Percentiles rank a stretch among this genome's conserved stretches.
These are phyloP conservation scores for Ambrosiella cleistominuta DNA, from an alignment of 2,329 filamentous ascomycete species.

Conservation along the genomic window DNA sequence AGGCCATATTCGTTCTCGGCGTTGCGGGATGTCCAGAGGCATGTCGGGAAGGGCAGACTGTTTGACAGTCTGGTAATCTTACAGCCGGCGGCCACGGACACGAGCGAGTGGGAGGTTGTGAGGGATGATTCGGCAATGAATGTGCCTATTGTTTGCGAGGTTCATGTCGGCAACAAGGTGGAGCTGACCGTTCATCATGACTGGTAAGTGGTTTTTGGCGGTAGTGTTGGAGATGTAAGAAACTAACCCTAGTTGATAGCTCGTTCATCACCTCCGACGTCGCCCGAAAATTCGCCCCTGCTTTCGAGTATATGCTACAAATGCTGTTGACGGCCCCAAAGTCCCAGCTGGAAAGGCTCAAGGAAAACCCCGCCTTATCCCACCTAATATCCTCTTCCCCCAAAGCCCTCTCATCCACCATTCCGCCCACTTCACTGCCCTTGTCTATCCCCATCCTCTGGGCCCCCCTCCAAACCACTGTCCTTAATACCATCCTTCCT, in stretches of 20 bases:
- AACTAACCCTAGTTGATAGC: background rate
- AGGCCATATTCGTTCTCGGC: slow-evolving; percentile 58
- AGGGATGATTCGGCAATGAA: slow-evolving; percentile 50
- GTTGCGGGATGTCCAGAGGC: slow-evolving; percentile 50
- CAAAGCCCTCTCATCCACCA: background rate
- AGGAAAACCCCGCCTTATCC: no score
- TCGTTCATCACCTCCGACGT: background rate
- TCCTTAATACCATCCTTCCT: background rate
- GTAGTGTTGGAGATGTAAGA: no score
- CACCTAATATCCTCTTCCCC: background rate
- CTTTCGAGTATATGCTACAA: no score
- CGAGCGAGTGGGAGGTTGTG: slow-evolving; percentile 41
- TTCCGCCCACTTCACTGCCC: background rate
- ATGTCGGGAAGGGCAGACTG: slow-evolving; percentile 28
- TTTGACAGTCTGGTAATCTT: slow-evolving; percentile 72
- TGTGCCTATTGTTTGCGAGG: slow-evolving; percentile 58
- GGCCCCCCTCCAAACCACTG: background rate
- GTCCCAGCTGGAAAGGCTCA: no score
- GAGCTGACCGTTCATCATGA: slow-evolving; percentile 46
- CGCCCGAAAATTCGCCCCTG: no score
- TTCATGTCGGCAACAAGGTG: slow-evolving; percentile 37
- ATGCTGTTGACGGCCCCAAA: no score
- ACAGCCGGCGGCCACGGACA: slow-evolving; percentile 41
- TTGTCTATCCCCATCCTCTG: background rate
- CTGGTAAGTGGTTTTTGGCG: slow-evolving; percentile 19